Base-by-base conservation (phyloP, 495 filamentous ascomycete genomes). In the Aspergillus sclerotioniger region DNA sequence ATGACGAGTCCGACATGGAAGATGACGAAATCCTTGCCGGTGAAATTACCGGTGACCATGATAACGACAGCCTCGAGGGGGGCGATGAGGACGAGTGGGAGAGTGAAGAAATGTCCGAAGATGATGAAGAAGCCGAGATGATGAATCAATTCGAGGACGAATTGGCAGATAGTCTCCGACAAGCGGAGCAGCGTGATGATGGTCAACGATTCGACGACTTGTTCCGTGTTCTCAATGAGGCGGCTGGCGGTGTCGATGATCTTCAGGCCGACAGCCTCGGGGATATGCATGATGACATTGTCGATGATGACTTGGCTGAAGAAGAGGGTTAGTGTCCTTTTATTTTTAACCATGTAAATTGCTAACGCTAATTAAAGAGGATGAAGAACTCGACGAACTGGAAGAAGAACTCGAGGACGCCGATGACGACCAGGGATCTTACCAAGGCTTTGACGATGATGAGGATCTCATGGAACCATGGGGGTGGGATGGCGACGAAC, bases 301-400 rank as follows among this genome's bases (percentile, higher is more conserved):
- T 89, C 16, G 89, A 90, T 51, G 88, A 90, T 31, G 90, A 92
- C 15, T 51, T 77, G 62, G 83, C 87, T 33, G 85, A 87, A 49
- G 86, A 86, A 68, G 85, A 84, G 61, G 85, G 87, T 90, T 74
- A 73, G 85, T 83, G 63, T 21, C 8, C 48, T 13, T 19, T 10
- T n/a, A 21, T n/a, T 41, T 17, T 41, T 56, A 8, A 16, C 33
- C 13, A 3, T 39, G 13, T 41, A n/a, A 17, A 50, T 56, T 28
- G 43, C 57, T 63, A 44, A 65, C 46, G 20, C 60, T 54, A 16
- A 53, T 68, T 52, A 33, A 65, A 61, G 71, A 76, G 64, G 79
- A 78, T 61, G 84, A 85, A 59, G 83, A 86, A 41, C 70, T 77
- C 48, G 76, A 79, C 61, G 76, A 79, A 51, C 64, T 80, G 10